Evolutionary conservation across 1,284 basidiomycete genomes (phyloP), one percentile per base, ranked within the genome.

Genomic region (Thelephora terrestris): DNA sequence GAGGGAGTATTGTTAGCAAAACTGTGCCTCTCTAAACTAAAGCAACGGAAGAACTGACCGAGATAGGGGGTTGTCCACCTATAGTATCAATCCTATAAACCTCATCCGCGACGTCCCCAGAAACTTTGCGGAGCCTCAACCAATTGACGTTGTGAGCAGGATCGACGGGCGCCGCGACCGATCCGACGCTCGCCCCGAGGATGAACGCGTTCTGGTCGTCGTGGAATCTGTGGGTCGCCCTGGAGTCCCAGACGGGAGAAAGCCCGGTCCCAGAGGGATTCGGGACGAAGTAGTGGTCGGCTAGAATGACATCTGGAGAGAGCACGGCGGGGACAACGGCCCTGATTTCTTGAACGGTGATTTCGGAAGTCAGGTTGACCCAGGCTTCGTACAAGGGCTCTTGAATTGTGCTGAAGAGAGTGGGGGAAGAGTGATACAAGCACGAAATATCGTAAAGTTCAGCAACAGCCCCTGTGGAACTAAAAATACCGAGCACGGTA

Each of bases 401-500:
- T 42, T 73, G 67, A 40, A 76, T 60, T 10, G 59, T 59, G 42
- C 64, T 53, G 58, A 75, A 74, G 12, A 60, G 48, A 16, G 25
- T 27, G 25, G 25, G 25, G 9, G 66, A 53, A 6, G 64, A 63
- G 43, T 61, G 63, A 53, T 66, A 66, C 35, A 76, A 54, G 65
- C 81, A 82, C 1, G 75, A 76, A 38, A 74, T 67, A 58, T 85
- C 81, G 58, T 78, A 75, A 5, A 84, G 60, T 50, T 74, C 69
- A 1, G 76, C 78, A 25, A 78, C 61, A 17, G 79, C 78, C 61
- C 29, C 64, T 68, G 47, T 23, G 45, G 12, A 27, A 16, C 9
- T 23, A 18, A 35, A 16, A 38, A 43, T 17, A 9, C 16, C 35
- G 20, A 46, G n/a, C 36, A 9, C 2, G 43, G 27, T 39, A 20